These are phyloP conservation scores for Oemleria cerasiformis DNA, from an alignment of 306 rosid species.

Conservation along the genomic window DNA sequence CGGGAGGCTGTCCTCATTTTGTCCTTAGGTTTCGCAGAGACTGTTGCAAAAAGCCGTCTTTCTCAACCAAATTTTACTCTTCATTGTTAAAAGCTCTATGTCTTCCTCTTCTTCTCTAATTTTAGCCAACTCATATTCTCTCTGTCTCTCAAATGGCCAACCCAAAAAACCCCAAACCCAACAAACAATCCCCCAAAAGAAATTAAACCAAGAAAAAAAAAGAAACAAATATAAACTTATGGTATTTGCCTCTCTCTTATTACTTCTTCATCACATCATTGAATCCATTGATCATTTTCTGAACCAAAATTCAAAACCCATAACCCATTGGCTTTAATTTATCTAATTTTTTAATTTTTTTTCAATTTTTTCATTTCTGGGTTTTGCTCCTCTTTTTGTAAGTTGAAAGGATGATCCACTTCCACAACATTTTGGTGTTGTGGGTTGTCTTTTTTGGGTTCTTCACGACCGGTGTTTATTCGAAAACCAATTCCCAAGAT, in stretches of 20 bases:
- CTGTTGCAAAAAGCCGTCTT: conserved; percentile 20
- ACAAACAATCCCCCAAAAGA: conserved; percentile 1
- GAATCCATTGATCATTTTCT: neutral
- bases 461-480: conserved; percentile 30
- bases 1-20: conserved; percentile 27
- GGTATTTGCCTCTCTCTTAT: neutral
- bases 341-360: neutral
- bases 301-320: conserved; percentile 2
- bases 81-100: neutral
- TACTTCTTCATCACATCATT: neutral
- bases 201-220: neutral
- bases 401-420: conserved; percentile 39
- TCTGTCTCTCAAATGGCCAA: conserved; percentile 10
- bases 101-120: conserved; percentile 28
- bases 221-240: neutral
- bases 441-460: conserved; percentile 52
- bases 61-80: conserved; percentile 23
- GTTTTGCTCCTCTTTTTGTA: conserved; percentile 2
- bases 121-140: conserved; percentile 23
- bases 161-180: neutral
- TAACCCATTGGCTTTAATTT: neutral
- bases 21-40: conserved; percentile 38
- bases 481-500: conserved; percentile 39
- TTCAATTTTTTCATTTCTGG: neutral
- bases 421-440: conserved; percentile 48